Evolutionary conservation across 345 rosid species (phyloP), one percentile per base, ranked within the genome.

Genomic region (Turritis glabra): DNA sequence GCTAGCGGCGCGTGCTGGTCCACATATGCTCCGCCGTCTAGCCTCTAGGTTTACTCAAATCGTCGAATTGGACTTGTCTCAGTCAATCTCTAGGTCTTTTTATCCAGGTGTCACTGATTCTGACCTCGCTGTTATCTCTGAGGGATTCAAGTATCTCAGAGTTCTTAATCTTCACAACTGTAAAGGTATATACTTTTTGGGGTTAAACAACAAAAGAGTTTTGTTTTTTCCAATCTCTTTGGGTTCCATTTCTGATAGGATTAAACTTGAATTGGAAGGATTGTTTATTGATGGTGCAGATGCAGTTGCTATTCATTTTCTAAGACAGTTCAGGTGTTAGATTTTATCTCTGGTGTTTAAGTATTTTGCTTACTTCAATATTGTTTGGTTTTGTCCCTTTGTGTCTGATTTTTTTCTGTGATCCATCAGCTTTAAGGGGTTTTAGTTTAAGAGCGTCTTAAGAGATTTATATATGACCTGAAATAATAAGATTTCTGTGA

Each of bases 91-190:
- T 23, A 83, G 98, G 82, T 91, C 97, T 0, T 91, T 86, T 77
- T 89, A 82, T 72, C 98, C 97, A 3, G 98, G 98, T 6, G 86
- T 91, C 30, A 87, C 96, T 18, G 98, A 94, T 67, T 85, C 92
- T 38, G 98, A 94, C 82, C 92, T 94, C 18, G 60, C 82, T 41
- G 89, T 91, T 8, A 82, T 86, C 65, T 85, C 96, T 32, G 73
- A 77, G 52, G 97, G 89, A 5, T 90, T 94, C 73, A 85, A 80
- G 76, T 84, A 72, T 77, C 73, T 94, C 69, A 82, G 79, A 69
- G 75, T 88, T 44, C 91, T 91, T 29, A 79, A 73, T 75, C 77
- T 91, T 69, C 88, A 84, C 17, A 78, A 86, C 72, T 94, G 98
- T 83, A 88, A 87, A 87, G 80, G 80, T 76, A 61, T 3, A 33